Base-by-base conservation (phyloP, 768 basidiomycete species). In the Podaxis rugospora region DNA sequence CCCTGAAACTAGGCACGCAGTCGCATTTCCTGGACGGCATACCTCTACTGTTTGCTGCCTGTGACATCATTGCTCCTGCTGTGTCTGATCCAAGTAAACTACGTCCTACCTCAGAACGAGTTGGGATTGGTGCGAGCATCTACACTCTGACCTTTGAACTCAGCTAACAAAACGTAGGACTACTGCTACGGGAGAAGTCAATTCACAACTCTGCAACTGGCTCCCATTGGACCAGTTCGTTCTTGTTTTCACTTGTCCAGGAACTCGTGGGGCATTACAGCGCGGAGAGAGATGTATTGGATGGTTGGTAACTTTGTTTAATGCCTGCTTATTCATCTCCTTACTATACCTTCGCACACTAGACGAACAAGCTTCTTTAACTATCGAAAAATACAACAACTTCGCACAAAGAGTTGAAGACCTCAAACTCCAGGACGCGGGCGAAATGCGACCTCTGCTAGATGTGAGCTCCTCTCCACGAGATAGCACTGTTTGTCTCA, bases 1-100 rank as follows among this genome's bases (percentile, higher is more conserved):
- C 91, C 5, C 73, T 97, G 61, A 98, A 95, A 71, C 79, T 93
- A 27, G 92, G 92, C 9, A 78, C 81, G 18, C 88, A 90, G 66
- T 85, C 89, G 63, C 87, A 91, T 67, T 92, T 84, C 64, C 73
- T 90, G 16, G 90, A 89, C 67, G 93, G 90, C 18, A 83, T 91
- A 47, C 90, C 89, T 2, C 72, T 77, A 0, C 78, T 90, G 2
- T 93, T 87, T 69, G 69, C 74, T 14, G 87, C 86, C 5, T 76
- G 81, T 0, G 75, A 76, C 7, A 55, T 83, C n/a, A 55, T 61
- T 11, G 16, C 28, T 1, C 18, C 42, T 47, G 52, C 59, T 10
- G 53, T 61, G 3, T 25, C 44, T 16, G 14, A 55, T 10, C 11
- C 53, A 39, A 28, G 70, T 21, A 74, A 66, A 57, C 78, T 80